Evolutionary conservation across 108 stramenopile genomes (phyloP).

Genomic region (Cyclotella sp.): DNA sequence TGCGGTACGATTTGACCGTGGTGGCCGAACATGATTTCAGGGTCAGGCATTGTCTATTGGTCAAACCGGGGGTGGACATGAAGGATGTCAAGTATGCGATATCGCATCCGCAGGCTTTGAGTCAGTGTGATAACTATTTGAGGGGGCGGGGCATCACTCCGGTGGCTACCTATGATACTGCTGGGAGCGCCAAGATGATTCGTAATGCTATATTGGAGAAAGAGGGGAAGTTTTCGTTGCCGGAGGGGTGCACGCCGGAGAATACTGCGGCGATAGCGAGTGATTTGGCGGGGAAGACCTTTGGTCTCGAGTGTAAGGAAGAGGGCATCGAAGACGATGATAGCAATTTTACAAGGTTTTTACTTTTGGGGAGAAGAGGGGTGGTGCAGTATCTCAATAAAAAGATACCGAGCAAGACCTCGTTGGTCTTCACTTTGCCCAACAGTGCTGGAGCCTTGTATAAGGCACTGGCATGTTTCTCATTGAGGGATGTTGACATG

Average conservation of each 20-base stretch:
- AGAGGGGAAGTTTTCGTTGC: slow-evolving; percentile 51
- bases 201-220: slow-evolving; percentile 32
- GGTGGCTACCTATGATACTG: slow-evolving; percentile 94
- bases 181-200: slow-evolving; percentile 97
- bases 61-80: slow-evolving; percentile 71
- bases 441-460: slow-evolving; percentile 94
- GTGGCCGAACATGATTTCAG: slow-evolving; percentile 95
- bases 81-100: slow-evolving; percentile 91
- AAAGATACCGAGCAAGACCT: slow-evolving; percentile 88
- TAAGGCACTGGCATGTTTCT: slow-evolving; percentile 96
- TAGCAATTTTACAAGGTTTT: slow-evolving; percentile 97
- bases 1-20: slow-evolving; percentile 88
- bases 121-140: slow-evolving; percentile 97
- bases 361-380: slow-evolving; percentile 85
- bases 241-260: slow-evolving; percentile 78
- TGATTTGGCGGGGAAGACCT: slow-evolving; percentile 91
- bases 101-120: slow-evolving; percentile 96
- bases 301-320: slow-evolving; percentile 89
- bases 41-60: slow-evolving; percentile 93
- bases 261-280: slow-evolving; percentile 96
- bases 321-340: slow-evolving; percentile 97
- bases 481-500: slow-evolving; percentile 95
- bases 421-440: slow-evolving; percentile 93
- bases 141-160: slow-evolving; percentile 79
- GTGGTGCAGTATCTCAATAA: slow-evolving; percentile 72